Evolutionary conservation across 306 rosid genomes (phyloP).

Genomic region (Trichosanthes truncata): DNA sequence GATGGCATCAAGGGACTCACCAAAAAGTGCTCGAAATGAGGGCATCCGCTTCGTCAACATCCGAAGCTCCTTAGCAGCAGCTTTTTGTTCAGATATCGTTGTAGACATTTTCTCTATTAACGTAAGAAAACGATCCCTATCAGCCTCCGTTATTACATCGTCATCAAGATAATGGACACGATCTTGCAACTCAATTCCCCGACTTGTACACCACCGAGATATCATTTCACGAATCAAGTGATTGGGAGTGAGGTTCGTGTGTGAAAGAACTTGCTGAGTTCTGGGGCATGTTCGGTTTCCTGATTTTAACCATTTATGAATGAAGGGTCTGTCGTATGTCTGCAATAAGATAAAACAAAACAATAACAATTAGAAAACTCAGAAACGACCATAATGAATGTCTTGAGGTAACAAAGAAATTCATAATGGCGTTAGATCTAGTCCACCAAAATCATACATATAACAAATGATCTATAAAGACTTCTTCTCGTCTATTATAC

Average conservation of each 20-base stretch:
- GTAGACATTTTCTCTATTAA: slow-evolving; percentile 68
- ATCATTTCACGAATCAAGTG: slow-evolving; percentile 60
- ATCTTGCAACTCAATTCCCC: slow-evolving; percentile 52
- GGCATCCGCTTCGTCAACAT: slow-evolving; percentile 74
- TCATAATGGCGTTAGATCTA: not conserved
- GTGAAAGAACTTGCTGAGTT: slow-evolving; percentile 72
- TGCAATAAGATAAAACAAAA: slow-evolving; percentile 21
- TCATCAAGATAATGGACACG: slow-evolving; percentile 31
- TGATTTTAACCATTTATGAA: slow-evolving; percentile 62
- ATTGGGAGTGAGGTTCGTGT: slow-evolving; percentile 72
- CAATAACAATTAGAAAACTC: not conserved
- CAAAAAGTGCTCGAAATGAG: slow-evolving; percentile 62
- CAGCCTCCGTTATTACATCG: slow-evolving; percentile 49
- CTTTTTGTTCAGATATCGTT: slow-evolving; percentile 47
- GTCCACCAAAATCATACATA: not conserved
- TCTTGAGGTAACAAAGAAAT: not conserved
- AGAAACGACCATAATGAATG: not conserved
- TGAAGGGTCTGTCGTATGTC: slow-evolving; percentile 79
- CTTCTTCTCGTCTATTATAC: not conserved
- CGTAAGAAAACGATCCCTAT: slow-evolving; percentile 40
- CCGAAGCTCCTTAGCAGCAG: slow-evolving; percentile 80
- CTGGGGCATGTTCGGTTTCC: slow-evolving; percentile 79
- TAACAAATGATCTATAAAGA: not conserved
- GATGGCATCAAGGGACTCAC: slow-evolving; percentile 55
- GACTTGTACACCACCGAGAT: slow-evolving; percentile 53